Conservation (phyloP, 225 moss, liverwort and hornwort genomes). For the Antitrichia curtipendula region DNA sequence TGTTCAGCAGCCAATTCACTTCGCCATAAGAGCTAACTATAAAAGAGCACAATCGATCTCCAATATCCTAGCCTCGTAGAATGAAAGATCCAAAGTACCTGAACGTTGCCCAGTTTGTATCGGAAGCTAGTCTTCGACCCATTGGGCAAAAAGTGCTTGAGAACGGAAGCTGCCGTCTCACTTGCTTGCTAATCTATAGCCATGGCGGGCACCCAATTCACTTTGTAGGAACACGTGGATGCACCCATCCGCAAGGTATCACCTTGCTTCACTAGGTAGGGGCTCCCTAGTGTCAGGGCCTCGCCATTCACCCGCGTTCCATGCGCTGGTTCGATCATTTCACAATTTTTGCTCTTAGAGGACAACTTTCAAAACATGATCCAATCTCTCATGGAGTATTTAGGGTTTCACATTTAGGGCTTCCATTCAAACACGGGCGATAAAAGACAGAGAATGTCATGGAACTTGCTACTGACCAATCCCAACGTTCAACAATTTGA, state of each 20-base stretch:
- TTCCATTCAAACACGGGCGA: background rate
- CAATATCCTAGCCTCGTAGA: background rate
- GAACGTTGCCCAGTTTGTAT: background rate
- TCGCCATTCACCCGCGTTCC: conserved; percentile 65
- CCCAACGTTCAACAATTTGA: background rate
- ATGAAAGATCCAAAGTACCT: background rate
- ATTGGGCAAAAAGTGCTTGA: background rate
- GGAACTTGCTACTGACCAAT: background rate
- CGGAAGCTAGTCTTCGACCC: background rate
- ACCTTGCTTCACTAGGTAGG: conserved; percentile 12
- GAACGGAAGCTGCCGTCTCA: background rate
- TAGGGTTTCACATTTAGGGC: background rate
- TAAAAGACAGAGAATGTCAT: background rate
- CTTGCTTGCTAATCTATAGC: background rate
- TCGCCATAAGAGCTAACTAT: background rate
- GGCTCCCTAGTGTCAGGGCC: conserved; percentile 17
- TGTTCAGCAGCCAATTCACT: background rate
- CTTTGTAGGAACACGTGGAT: conserved; percentile 43
- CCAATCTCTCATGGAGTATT: background rate
- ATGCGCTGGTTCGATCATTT: conserved; percentile 26
- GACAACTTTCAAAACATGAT: background rate
- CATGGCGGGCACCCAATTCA: conserved; percentile 41
- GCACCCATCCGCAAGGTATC: conserved; percentile 58
- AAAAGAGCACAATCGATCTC: background rate
- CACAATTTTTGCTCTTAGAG: background rate